Evolutionary conservation across 805 yeast genomes (phyloP), one percentile per base, ranked within the genome.

Genomic region (Candida michaelii): DNA sequence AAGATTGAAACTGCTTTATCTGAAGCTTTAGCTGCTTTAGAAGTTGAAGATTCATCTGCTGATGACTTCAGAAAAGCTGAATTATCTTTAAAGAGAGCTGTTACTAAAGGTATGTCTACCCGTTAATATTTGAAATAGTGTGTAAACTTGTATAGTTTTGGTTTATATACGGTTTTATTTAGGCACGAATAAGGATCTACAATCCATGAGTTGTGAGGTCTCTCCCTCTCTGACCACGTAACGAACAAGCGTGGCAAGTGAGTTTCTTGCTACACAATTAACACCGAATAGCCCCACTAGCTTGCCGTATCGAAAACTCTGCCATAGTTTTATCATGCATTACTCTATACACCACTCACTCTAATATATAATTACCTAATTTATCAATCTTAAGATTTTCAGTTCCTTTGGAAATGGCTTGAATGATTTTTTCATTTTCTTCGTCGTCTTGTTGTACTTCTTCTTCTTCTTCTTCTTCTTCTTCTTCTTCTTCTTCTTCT

Each of bases 21-120:
- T 61, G 98, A 91, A 65, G 98, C 98, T 73, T 76, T 91, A 78
- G 95, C 96, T 65, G 90, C 97, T 72, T 85, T 91, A 69, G 96
- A 90, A 79, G 78, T 93, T 55, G 96, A 91, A 80, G 98, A 93
- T 60, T 81, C 97, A 50, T 66, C 95, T 62, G 91, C 97, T 71
- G 99, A 93, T 69, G 97, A 90, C 76, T 83, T 78, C 80, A 88
- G 98, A 85, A 93, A 89, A 85, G 98, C 99, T 68, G 98, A 93
- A 83, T 89, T 93, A 73, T 84, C 89, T 74, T 87, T 93, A 74
- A 93, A 93, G 89, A 88, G 99, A 77, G 97, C 91, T 68, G 97
- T 91, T 73, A 91, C 97, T 82, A 91, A 89, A 82, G 97, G 97
- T 73, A 87, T 90, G 89, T 86, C 97, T 63, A 81, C 97, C 74